These are phyloP conservation scores for Pseudisothecium myosuroides DNA, from an alignment of 225 moss, liverwort and hornwort genomes.

Conservation along the genomic window DNA sequence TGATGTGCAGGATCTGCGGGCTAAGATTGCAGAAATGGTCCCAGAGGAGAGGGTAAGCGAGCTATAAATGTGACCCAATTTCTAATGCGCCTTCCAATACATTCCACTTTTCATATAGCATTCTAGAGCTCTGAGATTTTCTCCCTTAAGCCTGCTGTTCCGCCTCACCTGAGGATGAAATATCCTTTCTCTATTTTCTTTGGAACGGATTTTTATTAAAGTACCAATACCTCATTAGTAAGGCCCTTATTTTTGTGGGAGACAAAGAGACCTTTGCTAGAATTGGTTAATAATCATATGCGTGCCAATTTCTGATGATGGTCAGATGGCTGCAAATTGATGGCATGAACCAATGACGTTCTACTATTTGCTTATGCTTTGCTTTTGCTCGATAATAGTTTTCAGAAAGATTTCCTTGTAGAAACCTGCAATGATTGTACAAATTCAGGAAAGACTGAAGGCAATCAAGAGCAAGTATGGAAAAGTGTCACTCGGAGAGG, in stretches of 20 bases:
- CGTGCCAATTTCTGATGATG: not conserved
- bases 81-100: not conserved
- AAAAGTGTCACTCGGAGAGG: conserved; percentile 31
- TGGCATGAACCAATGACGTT: not conserved
- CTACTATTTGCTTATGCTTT: not conserved
- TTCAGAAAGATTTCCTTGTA: not conserved
- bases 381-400: too few relatives aligned
- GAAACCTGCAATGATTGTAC: not conserved
- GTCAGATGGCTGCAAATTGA: not conserved
- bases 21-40: conserved; percentile 30
- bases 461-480: conserved; percentile 39
- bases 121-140: not conserved
- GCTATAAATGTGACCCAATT: not conserved
- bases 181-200: not conserved
- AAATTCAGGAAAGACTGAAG: conserved; percentile 28
- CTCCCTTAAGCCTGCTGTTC: not conserved
- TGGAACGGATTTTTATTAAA: not conserved
- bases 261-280: not conserved
- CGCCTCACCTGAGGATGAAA: not conserved
- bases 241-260: not conserved
- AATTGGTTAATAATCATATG: not conserved
- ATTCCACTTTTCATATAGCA: not conserved
- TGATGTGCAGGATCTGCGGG: conserved; percentile 16
- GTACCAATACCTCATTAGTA: not conserved
- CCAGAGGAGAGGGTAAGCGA: conserved; percentile 26